Percentiles rank a stretch among this genome's conserved stretches.
Conservation (phyloP, 768 basidiomycete species). For the Tubosaeta sp. region DNA sequence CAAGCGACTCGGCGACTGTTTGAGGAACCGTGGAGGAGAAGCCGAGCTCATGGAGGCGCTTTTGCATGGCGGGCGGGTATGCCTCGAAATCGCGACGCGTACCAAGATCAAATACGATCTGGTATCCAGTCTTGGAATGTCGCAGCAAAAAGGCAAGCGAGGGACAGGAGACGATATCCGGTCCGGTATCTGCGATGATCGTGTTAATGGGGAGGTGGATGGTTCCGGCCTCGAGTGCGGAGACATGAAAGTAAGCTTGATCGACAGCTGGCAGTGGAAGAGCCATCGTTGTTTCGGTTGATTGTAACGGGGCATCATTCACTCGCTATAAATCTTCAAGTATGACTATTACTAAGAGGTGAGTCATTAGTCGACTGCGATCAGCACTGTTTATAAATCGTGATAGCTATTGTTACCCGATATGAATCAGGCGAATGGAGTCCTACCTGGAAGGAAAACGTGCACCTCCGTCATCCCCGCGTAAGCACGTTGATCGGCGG, state of each 20-base stretch:
- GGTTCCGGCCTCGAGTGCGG: slow-evolving; percentile 51
- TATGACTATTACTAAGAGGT: background rate
- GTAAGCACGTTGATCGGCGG: no score
- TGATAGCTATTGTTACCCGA: background rate
- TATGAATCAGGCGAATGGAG: no score
- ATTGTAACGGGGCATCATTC: background rate
- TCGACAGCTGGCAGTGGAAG: slow-evolving; percentile 18
- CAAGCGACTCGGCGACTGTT: slow-evolving; percentile 45
- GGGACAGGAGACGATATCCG: slow-evolving; percentile 33
- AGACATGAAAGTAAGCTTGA: slow-evolving; percentile 52
- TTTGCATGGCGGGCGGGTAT: slow-evolving; percentile 34
- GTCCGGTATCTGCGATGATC: slow-evolving; percentile 34
- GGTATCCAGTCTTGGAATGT: slow-evolving; percentile 39
- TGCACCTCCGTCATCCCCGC: no score
- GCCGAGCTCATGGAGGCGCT: slow-evolving; percentile 8
- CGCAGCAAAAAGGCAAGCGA: slow-evolving; percentile 50
- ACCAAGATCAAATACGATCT: slow-evolving; percentile 55
- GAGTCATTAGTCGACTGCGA: background rate
- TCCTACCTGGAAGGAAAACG: no score
- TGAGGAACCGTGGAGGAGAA: slow-evolving; percentile 21
- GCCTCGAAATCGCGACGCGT: slow-evolving; percentile 44
- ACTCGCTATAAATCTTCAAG: no score
- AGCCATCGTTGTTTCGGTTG: slow-evolving; percentile 2
- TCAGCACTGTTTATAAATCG: background rate
- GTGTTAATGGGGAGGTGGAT: slow-evolving; percentile 36